Evolutionary conservation across 768 basidiomycete species (phyloP).

Genomic region (Russula brevipes): DNA sequence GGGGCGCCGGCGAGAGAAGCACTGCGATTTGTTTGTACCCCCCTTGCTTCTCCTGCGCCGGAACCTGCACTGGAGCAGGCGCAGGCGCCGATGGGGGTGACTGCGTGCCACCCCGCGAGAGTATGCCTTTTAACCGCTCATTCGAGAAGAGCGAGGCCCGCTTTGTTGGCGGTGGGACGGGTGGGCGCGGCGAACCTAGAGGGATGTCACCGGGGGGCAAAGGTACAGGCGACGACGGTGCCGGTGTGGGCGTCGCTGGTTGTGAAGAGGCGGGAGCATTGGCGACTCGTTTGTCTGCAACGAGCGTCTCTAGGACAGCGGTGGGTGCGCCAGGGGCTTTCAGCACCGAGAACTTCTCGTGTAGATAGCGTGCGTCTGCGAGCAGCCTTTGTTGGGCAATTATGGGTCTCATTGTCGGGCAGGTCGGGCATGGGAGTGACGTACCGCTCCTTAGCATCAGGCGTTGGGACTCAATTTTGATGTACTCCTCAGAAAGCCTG

Average conservation of each 20-base stretch:
- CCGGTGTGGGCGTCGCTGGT: not conserved
- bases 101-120: constrained; percentile 26
- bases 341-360: constrained; percentile 67
- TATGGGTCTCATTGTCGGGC: not conserved
- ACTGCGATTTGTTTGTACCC: constrained; percentile 30
- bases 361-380: constrained; percentile 71
- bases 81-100: not conserved
- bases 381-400: constrained; percentile 51
- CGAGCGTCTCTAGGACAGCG: constrained; percentile 78
- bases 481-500: constrained; percentile 82
- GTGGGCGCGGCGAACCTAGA: constrained; percentile 9
- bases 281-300: constrained; percentile 58
- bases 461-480: constrained; percentile 74
- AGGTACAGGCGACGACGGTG: constrained; percentile 10
- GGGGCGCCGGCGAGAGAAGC: constrained; percentile 11
- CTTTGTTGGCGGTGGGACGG: not conserved
- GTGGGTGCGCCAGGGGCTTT: constrained; percentile 63
- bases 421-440: constrained; percentile 27
- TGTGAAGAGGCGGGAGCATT: not conserved
- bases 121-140: constrained; percentile 37
- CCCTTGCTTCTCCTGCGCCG: constrained; percentile 21
- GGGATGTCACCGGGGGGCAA: constrained; percentile 13
- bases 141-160: constrained; percentile 29
- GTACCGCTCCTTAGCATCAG: constrained; percentile 82
- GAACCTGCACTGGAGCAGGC: not conserved